These are phyloP conservation scores for Chytriomyces confervae DNA, from an alignment of 192 early-diverging fungal genomes.

Conservation along the genomic window DNA sequence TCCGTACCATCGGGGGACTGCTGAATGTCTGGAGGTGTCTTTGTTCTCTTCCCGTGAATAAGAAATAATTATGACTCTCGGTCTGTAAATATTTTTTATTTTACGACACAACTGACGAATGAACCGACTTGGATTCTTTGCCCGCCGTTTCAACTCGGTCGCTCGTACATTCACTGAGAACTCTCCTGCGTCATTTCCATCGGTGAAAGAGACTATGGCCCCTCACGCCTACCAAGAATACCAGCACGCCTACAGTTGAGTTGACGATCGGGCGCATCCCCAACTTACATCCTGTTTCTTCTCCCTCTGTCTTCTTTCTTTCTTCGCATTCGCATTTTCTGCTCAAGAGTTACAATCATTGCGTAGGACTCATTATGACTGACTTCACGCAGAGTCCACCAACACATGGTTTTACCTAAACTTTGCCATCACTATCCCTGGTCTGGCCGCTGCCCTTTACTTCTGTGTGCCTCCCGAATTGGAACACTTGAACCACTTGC, in stretches of 20 bases:
- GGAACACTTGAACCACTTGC: slow-evolving; percentile 57
- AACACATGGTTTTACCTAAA: slow-evolving; percentile 54
- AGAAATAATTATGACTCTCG: too few relatives aligned
- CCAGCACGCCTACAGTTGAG: slow-evolving; percentile 43
- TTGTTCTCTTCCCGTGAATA: too few relatives aligned
- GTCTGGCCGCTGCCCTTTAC: slow-evolving; percentile 41
- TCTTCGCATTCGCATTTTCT: not conserved
- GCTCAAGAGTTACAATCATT: not conserved
- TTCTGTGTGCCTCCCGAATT: slow-evolving; percentile 49
- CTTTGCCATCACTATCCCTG: slow-evolving; percentile 51
- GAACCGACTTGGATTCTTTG: too few relatives aligned
- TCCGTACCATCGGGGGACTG: too few relatives aligned
- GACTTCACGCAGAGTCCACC: slow-evolving; percentile 39
- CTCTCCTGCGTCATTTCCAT: slow-evolving; percentile 33
- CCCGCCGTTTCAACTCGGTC: not conserved
- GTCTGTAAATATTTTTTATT: too few relatives aligned
- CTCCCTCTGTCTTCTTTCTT: not conserved
- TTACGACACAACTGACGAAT: too few relatives aligned
- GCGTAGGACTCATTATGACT: not conserved
- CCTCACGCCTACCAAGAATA: slow-evolving; percentile 32
- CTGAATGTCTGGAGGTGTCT: too few relatives aligned
- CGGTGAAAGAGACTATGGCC: slow-evolving; percentile 48
- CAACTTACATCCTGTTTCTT: not conserved
- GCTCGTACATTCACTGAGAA: slow-evolving; percentile 23
- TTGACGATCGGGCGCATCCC: not conserved